phyloP scores from a whole-genome alignment of 2,329 filamentous ascomycete genomes.

The Trichophyton verrucosum region DNA sequence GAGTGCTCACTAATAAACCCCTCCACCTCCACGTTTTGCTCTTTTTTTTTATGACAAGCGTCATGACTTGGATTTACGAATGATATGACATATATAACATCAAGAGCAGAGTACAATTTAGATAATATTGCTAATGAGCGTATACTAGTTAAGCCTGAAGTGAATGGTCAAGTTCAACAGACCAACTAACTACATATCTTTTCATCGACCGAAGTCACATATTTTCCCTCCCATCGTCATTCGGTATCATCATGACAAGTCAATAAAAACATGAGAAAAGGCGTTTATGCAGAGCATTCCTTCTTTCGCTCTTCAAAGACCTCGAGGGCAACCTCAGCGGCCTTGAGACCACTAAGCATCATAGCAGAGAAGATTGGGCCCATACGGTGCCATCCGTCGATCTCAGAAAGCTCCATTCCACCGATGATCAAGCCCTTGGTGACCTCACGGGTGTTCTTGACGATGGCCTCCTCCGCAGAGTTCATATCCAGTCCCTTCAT shows the following conservation, averaged over 20 bases:
- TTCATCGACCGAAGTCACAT: background rate
- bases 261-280: background rate
- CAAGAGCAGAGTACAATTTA: background rate
- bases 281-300: conserved; percentile 47
- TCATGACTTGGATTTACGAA: background rate
- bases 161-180: background rate
- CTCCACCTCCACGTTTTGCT: background rate
- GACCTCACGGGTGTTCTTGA: conserved; percentile 80
- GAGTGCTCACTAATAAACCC: background rate
- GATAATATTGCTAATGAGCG: conserved; percentile 1
- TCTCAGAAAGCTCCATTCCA: conserved; percentile 84
- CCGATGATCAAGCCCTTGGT: conserved; percentile 82
- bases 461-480: conserved; percentile 79
- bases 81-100: background rate
- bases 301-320: conserved; percentile 62
- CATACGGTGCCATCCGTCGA: conserved; percentile 87
- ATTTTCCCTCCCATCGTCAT: background rate
- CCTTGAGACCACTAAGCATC: conserved; percentile 77
- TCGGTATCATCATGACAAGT: background rate
- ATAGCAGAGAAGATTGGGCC: conserved; percentile 82
- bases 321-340: conserved; percentile 66
- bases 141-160: background rate
- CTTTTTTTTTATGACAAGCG: background rate
- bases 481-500: conserved; percentile 95
- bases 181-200: background rate